Conservation (phyloP, 2,329 filamentous ascomycete genomes). For the Lachnellula subtilissima region DNA sequence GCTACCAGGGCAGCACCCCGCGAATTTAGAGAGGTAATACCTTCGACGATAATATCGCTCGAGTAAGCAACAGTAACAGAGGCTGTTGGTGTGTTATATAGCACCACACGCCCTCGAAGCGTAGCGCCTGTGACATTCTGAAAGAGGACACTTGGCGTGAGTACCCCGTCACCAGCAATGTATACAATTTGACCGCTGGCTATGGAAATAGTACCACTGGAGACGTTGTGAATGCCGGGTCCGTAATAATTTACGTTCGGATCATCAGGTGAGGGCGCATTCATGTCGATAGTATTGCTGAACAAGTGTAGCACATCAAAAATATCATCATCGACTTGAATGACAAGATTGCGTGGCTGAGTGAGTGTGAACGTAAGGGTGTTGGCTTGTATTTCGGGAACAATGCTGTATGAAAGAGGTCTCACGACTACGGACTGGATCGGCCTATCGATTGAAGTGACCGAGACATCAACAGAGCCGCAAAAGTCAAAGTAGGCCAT, state of each 20-base stretch:
- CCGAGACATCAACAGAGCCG: no score
- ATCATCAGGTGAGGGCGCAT: constrained; percentile 8
- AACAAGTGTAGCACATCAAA: constrained; percentile 28
- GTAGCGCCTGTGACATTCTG: constrained; percentile 13
- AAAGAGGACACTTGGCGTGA: constrained; percentile 19
- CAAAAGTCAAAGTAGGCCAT: no score
- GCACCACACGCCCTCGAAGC: constrained; percentile 25
- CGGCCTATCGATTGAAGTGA: no score
- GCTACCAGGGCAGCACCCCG: constrained; percentile 16
- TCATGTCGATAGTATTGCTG: constrained; percentile 20
- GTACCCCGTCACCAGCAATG: constrained; percentile 15
- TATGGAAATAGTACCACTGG: neutral
- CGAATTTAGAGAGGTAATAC: constrained; percentile 13
- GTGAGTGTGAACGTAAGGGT: constrained; percentile 13
- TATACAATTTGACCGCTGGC: constrained; percentile 21
- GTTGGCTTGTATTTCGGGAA: constrained; percentile 2
- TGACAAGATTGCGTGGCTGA: constrained; percentile 15
- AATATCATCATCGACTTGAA: constrained; percentile 28
- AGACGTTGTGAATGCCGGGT: constrained; percentile 20
- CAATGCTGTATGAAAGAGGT: constrained; percentile 15
- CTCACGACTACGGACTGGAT: neutral
- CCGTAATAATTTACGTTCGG: constrained; percentile 26
- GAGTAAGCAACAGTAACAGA: constrained; percentile 14
- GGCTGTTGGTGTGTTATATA: constrained; percentile 11
- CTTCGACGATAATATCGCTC: constrained; percentile 20